A percentile compares a stretch with the other conserved stretches of the same genome.
Conservation (phyloP, 2,329 filamentous ascomycete genomes). For the Neocucurbitaria cava region DNA sequence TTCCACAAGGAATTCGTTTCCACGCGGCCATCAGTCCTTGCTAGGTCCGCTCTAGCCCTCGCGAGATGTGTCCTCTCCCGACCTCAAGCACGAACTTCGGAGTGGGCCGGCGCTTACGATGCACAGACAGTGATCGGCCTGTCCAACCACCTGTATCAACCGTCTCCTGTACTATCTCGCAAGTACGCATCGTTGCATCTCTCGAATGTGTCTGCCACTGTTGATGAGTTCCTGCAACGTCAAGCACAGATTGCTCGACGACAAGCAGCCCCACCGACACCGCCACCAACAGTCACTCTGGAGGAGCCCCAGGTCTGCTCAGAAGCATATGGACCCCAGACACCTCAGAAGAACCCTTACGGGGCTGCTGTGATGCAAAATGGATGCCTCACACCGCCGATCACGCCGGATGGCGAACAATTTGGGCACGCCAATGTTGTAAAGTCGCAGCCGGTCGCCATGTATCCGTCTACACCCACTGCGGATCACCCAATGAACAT, state of each 20-base stretch:
- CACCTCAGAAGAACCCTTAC: conserved; percentile 77
- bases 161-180: conserved; percentile 70
- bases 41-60: conserved; percentile 83
- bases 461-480: conserved; percentile 49
- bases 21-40: conserved; percentile 88
- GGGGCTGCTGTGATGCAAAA: conserved; percentile 67
- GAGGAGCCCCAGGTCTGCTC: conserved; percentile 55
- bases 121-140: conserved; percentile 70
- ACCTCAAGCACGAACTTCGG: conserved; percentile 74
- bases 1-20: conserved; percentile 98
- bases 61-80: conserved; percentile 85
- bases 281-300: conserved; percentile 63
- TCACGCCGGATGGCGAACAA: conserved; percentile 72
- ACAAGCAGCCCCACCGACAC: conserved; percentile 60
- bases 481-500: conserved; percentile 40
- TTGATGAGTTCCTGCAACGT: conserved; percentile 71
- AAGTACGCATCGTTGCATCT: conserved; percentile 73
- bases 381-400: conserved; percentile 84
- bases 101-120: conserved; percentile 77
- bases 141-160: conserved; percentile 70
- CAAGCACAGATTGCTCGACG: conserved; percentile 59
- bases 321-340: conserved; percentile 69
- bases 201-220: conserved; percentile 67
- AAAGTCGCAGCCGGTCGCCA: conserved; percentile 35
- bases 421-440: conserved; percentile 38